These are phyloP conservation scores for Globisporangium acanthophoron DNA, from an alignment of 352 stramenopile species.

Conservation along the genomic window DNA sequence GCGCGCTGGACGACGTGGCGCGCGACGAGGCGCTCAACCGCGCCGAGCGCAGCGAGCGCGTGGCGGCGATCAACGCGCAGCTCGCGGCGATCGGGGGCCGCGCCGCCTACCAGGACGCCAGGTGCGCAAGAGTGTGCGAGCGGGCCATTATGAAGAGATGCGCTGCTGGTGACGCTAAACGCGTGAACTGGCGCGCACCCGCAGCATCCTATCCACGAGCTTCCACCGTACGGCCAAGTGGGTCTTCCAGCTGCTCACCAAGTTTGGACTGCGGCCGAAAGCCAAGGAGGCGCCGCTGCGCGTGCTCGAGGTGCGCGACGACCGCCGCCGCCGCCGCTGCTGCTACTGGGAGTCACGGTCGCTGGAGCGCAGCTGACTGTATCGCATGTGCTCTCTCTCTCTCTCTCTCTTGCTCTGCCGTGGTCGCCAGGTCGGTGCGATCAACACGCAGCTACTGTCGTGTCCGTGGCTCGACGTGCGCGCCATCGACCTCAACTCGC, in stretches of 20 bases:
- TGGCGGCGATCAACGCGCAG: slow-evolving; percentile 60
- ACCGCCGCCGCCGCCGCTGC: background rate
- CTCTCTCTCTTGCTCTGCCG: slow-evolving; percentile 6
- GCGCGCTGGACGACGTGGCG: slow-evolving; percentile 60
- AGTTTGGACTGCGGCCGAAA: slow-evolving; percentile 60
- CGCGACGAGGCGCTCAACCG: slow-evolving; percentile 20
- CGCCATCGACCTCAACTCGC: slow-evolving; percentile 94
- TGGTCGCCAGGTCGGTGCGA: slow-evolving; percentile 87
- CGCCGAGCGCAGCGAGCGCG: slow-evolving; percentile 23
- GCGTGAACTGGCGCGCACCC: too few relatives aligned
- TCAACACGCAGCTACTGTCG: slow-evolving; percentile 96
- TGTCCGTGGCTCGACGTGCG: slow-evolving; percentile 89
- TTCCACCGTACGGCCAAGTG: slow-evolving; percentile 95
- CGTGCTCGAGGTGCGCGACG: slow-evolving; percentile 46
- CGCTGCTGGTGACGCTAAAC: background rate
- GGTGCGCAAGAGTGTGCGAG: slow-evolving; percentile 9
- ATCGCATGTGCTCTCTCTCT: background rate
- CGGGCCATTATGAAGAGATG: background rate
- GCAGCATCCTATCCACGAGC: slow-evolving; percentile 90
- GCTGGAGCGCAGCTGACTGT: background rate
- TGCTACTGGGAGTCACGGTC: background rate
- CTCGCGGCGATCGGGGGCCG: slow-evolving; percentile 86
- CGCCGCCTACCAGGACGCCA: slow-evolving; percentile 92
- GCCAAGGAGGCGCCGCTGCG: slow-evolving; percentile 56
- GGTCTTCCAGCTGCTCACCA: slow-evolving; percentile 89